These are phyloP conservation scores for Pseudocercospora vitis DNA, from an alignment of 2,329 filamentous ascomycete genomes.

Conservation along the genomic window DNA sequence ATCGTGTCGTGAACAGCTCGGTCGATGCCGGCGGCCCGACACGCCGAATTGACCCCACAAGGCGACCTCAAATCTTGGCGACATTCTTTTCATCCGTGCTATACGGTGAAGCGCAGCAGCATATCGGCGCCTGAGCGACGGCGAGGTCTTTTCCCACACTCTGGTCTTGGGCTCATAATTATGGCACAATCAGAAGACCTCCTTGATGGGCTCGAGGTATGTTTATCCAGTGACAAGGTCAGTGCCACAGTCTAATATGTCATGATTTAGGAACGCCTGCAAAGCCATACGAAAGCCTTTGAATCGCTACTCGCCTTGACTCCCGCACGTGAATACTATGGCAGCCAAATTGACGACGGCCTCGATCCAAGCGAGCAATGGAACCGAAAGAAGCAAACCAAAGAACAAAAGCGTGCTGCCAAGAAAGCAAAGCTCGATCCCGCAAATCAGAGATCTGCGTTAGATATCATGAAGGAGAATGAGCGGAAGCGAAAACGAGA, in stretches of 20 bases:
- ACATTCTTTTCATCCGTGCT: neutral
- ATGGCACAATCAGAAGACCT: conserved; percentile 27
- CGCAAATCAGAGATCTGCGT: conserved; percentile 84
- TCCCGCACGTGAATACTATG: conserved; percentile 84
- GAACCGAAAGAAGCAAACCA: conserved; percentile 93
- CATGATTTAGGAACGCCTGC: conserved; percentile 51
- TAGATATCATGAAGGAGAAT: conserved; percentile 90
- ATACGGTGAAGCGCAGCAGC: neutral
- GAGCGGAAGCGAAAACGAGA: conserved; percentile 70
- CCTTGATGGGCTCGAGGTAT: conserved; percentile 25
- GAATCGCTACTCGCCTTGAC: conserved; percentile 85
- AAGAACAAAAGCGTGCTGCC: conserved; percentile 78
- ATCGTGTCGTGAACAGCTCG: no score
- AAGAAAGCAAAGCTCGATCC: conserved; percentile 89
- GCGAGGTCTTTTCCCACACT: neutral
- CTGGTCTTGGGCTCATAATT: neutral
- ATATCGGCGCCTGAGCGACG: neutral
- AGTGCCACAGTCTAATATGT: neutral
- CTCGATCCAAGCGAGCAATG: conserved; percentile 87
- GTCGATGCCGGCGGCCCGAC: no score
- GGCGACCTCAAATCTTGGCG: conserved; percentile 2
- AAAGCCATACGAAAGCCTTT: conserved; percentile 69
- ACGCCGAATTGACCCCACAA: neutral
- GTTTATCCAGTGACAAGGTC: neutral
- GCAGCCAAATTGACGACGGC: conserved; percentile 48